Evolutionary conservation across 1,139 yeast species (phyloP).

Genomic region (Citeromyces hawaiiensis): DNA sequence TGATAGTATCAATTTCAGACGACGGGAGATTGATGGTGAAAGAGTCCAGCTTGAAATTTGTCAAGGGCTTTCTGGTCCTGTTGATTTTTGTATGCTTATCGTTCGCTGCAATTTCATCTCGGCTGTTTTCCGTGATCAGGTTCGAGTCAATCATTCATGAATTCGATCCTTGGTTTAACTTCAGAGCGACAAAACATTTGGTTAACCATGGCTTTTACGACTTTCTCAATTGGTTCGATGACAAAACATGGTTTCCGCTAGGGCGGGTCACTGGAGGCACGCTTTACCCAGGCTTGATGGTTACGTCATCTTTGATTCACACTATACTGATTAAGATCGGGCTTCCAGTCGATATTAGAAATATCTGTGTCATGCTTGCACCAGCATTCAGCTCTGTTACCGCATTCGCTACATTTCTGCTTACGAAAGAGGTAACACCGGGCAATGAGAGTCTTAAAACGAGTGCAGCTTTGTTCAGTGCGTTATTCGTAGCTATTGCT

Average conservation of each 20-base stretch:
- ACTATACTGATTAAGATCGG: slow-evolving; percentile 52
- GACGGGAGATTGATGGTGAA: slow-evolving; percentile 15
- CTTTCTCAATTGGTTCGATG: slow-evolving; percentile 96
- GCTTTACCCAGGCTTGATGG: slow-evolving; percentile 96
- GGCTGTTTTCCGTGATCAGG: slow-evolving; percentile 68
- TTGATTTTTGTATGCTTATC: slow-evolving; percentile 18
- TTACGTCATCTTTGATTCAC: slow-evolving; percentile 86
- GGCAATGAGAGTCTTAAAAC: slow-evolving; percentile 8
- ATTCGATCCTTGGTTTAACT: slow-evolving; percentile 98
- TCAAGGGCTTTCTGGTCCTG: slow-evolving; percentile 14
- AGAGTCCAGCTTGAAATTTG: slow-evolving; percentile 7
- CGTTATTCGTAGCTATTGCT: slow-evolving; percentile 92
- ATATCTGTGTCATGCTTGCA: slow-evolving; percentile 89
- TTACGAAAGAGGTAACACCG: slow-evolving; percentile 86
- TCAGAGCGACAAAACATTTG: slow-evolving; percentile 84
- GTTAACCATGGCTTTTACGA: slow-evolving; percentile 78
- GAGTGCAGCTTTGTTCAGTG: slow-evolving; percentile 84
- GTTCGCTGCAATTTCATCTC: slow-evolving; percentile 75
- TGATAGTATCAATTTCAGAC: slow-evolving; percentile 9
- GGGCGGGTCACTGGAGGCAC: slow-evolving; percentile 99
- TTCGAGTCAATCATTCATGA: slow-evolving; percentile 97
- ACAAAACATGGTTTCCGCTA: slow-evolving; percentile 97
- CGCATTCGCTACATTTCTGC: slow-evolving; percentile 80
- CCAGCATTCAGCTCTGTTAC: slow-evolving; percentile 95
- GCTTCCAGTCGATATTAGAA: slow-evolving; percentile 86